phyloP scores from a whole-genome alignment of 2,329 filamentous ascomycete species.

The Sporothrix euskadiensis region DNA sequence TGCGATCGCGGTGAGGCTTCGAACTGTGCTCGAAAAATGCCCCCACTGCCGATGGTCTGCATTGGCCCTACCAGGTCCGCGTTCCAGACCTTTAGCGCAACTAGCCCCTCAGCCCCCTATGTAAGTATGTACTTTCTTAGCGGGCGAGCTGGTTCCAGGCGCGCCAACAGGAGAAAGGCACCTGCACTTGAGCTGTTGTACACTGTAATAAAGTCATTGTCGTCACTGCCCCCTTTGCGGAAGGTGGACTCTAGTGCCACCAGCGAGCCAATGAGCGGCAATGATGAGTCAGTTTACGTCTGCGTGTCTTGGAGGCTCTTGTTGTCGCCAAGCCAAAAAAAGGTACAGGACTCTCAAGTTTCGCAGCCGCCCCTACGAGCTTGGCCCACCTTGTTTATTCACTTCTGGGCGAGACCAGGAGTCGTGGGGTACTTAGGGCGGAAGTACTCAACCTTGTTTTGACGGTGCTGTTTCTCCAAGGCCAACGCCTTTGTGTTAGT shows the following conservation, averaged over 20 bases:
- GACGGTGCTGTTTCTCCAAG: background rate
- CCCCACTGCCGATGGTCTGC: background rate
- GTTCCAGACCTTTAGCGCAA: background rate
- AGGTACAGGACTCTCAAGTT: background rate
- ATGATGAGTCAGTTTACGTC: background rate
- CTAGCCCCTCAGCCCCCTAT: too few species aligned
- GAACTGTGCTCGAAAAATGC: background rate
- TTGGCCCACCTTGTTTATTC: background rate
- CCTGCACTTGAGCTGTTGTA: background rate
- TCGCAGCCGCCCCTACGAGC: background rate
- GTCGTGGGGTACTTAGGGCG: background rate
- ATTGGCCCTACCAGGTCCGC: background rate
- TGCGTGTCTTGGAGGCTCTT: background rate
- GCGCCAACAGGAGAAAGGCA: background rate
- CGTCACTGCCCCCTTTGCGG: background rate
- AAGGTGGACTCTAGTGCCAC: too few species aligned
- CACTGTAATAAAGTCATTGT: conserved; percentile 4
- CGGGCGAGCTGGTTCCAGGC: background rate
- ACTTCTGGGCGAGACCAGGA: background rate
- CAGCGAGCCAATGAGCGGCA: background rate
- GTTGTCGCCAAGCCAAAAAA: background rate
- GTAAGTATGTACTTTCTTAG: background rate
- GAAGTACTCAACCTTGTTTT: conserved; percentile 4
- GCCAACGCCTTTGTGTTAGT: background rate
- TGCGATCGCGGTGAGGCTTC: background rate